Evolutionary conservation across 1,284 basidiomycete genomes (phyloP), one percentile per base, ranked within the genome.

Genomic region (Cutaneotrichosporon cyanovorans): DNA sequence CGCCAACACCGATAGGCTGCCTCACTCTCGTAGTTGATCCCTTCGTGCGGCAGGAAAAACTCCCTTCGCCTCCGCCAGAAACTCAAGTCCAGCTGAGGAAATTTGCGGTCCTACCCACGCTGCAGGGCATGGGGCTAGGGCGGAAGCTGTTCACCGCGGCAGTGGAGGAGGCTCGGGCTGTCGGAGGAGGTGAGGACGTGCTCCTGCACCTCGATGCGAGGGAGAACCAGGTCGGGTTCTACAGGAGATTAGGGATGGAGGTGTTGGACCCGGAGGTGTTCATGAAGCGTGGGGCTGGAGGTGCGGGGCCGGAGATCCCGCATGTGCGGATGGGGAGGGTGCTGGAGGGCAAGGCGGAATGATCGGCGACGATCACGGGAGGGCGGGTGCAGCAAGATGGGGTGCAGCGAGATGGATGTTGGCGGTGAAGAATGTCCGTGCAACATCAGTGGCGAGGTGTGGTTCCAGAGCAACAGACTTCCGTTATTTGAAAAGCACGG

Each of bases 141-240:
- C 23, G 51, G 22, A 7, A 15, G 11, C 21, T 65, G 41, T 35
- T 60, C 14, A 19, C 18, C 2, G 30, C 51, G 12, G 48, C 47
- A 4, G 22, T 60, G 1, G 14, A 16, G 14, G 16, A 7, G 15
- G 2, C 12, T 22, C 14, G 15, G 3, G 20, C 20, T 4, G 20
- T 22, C 37, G 37, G 21, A 16, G 9, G 8, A 9, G 14, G 31
- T 19, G 10, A 20, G 23, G 22, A 44, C 15, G 22, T 55, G 1
- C 45, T 64, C 11, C 37, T 61, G 2, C 57, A 60, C 46, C 49
- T 63, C 16, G 57, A 66, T 41, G 55, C 62, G 2, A 39, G 62
- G 20, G 32, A 11, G 9, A 25, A 42, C 4, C 61, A 62, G 44
- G 37, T n/a, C 1, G 50, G 45, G 21, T 62, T 61, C 46, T 66